Base-by-base conservation (phyloP, 176 grass and related monocot genomes). In the Aegilops longissima region DNA sequence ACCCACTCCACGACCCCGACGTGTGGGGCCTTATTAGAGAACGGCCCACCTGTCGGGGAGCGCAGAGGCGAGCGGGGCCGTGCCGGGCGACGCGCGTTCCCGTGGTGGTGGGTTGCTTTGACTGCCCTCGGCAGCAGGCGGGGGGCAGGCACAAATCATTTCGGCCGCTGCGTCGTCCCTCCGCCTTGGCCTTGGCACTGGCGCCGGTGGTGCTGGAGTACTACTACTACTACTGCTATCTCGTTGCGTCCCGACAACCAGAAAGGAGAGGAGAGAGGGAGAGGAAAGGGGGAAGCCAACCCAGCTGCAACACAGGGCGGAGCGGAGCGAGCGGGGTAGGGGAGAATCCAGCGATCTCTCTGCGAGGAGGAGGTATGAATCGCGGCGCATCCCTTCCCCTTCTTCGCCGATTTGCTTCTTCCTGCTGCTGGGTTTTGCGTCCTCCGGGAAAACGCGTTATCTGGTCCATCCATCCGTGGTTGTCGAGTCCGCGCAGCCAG, bases 61-160 rank as follows among this genome's bases (percentile, higher is more conserved):
- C 0, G 0, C 5, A 3, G 23, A 9, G 0, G n/a, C 0, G 33
- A 5, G 38, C 20, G 16, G 21, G 76, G 47, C 14, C 4, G 39
- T 36, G 39, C 4, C 12, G 73, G 29, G 73, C 9, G 65, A 13
- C 31, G 62, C 13, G 56, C 3, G 69, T 42, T 20, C 2, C 45
- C 12, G 87, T 67, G 67, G 81, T 84, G 86, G 77, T 44, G 61
- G 89, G 82, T 81, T 34, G 82, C 85, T 82, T 88, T 91, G 90
- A 91, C 86, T 85, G 86, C 47, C 35, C 66, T 76, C 73, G 81
- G 89, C 71, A 74, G 40, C 72, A 75, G 39, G 71, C 36, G 12
- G 35, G 68, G 31, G 20, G 71, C 73, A 76, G 73, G 74, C 90
- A 71, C 82, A 88, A 82, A 91, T 88, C 90, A 91, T 91, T 91